Percentiles rank a stretch among this genome's conserved stretches.
Conservation (phyloP, 495 filamentous ascomycete genomes). For the Umbilicaria muhlenbergii region DNA sequence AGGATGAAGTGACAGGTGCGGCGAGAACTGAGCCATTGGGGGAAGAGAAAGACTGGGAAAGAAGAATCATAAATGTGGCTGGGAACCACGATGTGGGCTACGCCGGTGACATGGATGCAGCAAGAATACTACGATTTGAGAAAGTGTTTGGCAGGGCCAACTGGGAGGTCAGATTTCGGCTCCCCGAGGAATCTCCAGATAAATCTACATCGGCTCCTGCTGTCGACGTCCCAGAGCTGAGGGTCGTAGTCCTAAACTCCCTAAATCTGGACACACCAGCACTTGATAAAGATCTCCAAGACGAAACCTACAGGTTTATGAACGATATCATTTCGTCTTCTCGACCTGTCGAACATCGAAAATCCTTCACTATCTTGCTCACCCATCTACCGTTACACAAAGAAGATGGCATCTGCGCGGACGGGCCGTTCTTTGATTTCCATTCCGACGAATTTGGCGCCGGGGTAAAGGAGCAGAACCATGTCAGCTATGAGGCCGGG, state of each 20-base stretch:
- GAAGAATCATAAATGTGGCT: constrained; percentile 68
- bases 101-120: constrained; percentile 65
- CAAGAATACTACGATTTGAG: constrained; percentile 66
- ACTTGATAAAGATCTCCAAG: constrained; percentile 43
- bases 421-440: constrained; percentile 67
- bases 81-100: constrained; percentile 97
- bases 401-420: constrained; percentile 63
- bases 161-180: constrained; percentile 67
- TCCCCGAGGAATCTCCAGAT: constrained; percentile 20
- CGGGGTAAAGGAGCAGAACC: constrained; percentile 82
- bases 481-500: constrained; percentile 53
- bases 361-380: constrained; percentile 63
- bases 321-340: constrained; percentile 54
- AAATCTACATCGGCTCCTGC: constrained; percentile 21
- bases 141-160: constrained; percentile 68
- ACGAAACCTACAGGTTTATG: constrained; percentile 60
- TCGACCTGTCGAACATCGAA: constrained; percentile 45
- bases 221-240: constrained; percentile 39
- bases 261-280: constrained; percentile 85
- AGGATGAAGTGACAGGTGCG: constrained; percentile 36
- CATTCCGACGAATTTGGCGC: constrained; percentile 38
- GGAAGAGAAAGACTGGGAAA: constrained; percentile 45
- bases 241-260: constrained; percentile 73
- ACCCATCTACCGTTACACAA: constrained; percentile 92
- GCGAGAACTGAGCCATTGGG: constrained; percentile 19